These are phyloP conservation scores for Hypoxylon subgilvum DNA, from an alignment of 495 filamentous ascomycete species.

Conservation along the genomic window DNA sequence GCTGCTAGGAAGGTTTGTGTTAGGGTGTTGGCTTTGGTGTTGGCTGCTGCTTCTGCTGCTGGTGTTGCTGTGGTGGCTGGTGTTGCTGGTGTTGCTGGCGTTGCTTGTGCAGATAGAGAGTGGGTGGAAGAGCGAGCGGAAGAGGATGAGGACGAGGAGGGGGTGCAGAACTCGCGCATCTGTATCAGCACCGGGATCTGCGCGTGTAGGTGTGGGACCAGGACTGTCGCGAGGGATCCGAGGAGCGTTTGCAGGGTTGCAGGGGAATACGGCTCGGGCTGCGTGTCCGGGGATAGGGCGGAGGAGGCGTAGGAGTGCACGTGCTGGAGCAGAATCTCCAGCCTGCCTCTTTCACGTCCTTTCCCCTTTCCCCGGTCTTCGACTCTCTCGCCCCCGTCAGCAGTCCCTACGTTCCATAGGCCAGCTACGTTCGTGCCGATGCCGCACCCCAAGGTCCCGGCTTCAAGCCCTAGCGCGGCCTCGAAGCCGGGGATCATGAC, in stretches of 20 bases:
- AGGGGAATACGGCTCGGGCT: slow-evolving; percentile 18
- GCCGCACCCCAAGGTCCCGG: slow-evolving; percentile 21
- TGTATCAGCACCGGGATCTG: slow-evolving; percentile 25
- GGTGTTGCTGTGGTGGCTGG: slow-evolving; percentile 11
- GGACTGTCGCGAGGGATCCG: slow-evolving; percentile 13
- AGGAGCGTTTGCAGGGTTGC: slow-evolving; percentile 12
- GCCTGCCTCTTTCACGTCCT: background rate
- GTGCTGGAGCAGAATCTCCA: slow-evolving; percentile 2
- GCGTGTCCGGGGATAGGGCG: slow-evolving; percentile 11
- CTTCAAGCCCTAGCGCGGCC: slow-evolving; percentile 29
- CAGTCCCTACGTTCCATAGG: no score
- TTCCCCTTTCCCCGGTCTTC: background rate
- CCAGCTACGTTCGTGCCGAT: no score
- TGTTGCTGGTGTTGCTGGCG: slow-evolving; percentile 1
- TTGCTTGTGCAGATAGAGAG: slow-evolving; percentile 3
- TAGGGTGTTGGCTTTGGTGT: background rate
- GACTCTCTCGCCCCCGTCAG: background rate
- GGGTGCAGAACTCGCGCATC: slow-evolving; percentile 35
- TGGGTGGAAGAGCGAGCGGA: background rate
- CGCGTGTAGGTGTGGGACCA: slow-evolving; percentile 35
- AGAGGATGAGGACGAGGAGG: slow-evolving; percentile 4
- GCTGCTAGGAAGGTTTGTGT: slow-evolving; percentile 14
- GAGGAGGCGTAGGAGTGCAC: slow-evolving; percentile 13
- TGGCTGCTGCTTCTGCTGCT: background rate
- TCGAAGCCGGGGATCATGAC: slow-evolving; percentile 45